phyloP scores from a whole-genome alignment of 179 eudicot species.

The Monotropa hypopitys region DNA sequence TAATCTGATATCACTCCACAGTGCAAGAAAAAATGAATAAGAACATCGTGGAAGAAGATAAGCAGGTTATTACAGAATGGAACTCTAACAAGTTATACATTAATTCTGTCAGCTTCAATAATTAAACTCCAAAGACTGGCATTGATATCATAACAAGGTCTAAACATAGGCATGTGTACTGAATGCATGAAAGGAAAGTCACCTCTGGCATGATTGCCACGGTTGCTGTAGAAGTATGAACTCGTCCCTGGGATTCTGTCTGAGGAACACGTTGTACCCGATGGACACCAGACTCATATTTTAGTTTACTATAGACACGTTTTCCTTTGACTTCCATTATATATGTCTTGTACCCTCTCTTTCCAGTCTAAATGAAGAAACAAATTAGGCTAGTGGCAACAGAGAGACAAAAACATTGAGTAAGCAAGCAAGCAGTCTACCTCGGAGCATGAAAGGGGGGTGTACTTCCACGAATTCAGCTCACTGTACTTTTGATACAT shows the following conservation, averaged over 20 bases:
- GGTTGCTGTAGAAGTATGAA: conserved; percentile 97
- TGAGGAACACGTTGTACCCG: conserved; percentile 98
- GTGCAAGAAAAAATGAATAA: background rate
- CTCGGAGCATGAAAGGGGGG: conserved; percentile 73
- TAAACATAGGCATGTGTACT: background rate
- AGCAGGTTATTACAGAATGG: background rate
- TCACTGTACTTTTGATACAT: conserved; percentile 91
- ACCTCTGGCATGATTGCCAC: conserved; percentile 99
- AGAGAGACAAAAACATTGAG: conserved; percentile 4
- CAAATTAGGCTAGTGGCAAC: conserved; percentile 13
- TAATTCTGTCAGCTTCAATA: background rate
- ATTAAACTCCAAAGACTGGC: background rate
- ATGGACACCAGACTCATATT: conserved; percentile 94
- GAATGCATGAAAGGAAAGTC: conserved; percentile 6
- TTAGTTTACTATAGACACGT: conserved; percentile 86
- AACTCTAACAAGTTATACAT: background rate
- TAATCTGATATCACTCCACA: background rate
- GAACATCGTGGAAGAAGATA: background rate
- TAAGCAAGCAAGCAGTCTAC: conserved; percentile 22
- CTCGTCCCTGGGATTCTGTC: conserved; percentile 98
- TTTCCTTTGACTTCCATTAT: conserved; percentile 97
- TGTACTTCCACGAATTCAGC: conserved; percentile 66
- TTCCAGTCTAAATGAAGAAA: conserved; percentile 47
- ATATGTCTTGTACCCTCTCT: conserved; percentile 79
- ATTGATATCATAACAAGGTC: background rate